These are phyloP conservation scores for Crithidia brevicula DNA, from an alignment of 208 protist species.

Conservation along the genomic window DNA sequence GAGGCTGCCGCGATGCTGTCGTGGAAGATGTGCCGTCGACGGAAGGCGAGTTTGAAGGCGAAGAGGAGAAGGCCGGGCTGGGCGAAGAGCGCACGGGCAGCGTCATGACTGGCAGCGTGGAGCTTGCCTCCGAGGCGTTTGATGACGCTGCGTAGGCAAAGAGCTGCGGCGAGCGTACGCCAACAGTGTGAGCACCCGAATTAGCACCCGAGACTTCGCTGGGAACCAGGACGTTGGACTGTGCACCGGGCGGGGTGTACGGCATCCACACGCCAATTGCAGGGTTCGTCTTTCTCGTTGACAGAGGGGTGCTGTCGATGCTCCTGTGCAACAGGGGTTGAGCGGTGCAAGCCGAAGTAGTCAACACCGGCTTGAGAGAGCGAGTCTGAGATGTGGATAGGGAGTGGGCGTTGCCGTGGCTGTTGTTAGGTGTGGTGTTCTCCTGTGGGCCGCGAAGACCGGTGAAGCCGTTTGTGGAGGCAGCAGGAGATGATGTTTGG, in stretches of 20 bases:
- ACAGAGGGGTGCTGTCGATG: background rate
- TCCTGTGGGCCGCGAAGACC: background rate
- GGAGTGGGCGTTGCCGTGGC: background rate
- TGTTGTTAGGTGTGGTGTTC: no score
- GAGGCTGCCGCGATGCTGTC: background rate
- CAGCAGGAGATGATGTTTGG: no score
- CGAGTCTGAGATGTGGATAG: background rate
- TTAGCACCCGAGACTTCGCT: background rate
- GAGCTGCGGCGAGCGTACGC: no score
- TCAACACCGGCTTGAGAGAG: background rate
- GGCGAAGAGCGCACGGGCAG: background rate
- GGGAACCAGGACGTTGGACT: background rate
- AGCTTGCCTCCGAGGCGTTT: background rate
- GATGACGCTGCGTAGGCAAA: background rate
- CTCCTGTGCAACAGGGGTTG: background rate
- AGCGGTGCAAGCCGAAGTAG: background rate
- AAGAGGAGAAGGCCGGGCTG: background rate
- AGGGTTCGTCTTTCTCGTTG: background rate
- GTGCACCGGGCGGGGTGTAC: slow-evolving; percentile 1
- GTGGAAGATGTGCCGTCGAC: no score
- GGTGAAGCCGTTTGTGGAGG: no score
- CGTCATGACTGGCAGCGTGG: background rate
- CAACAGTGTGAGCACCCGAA: no score
- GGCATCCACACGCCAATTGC: slow-evolving; percentile 4
- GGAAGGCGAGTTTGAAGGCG: no score